Evolutionary conservation across 768 basidiomycete genomes (phyloP), one percentile per base, ranked within the genome.

Genomic region (Amanita phalloides): DNA sequence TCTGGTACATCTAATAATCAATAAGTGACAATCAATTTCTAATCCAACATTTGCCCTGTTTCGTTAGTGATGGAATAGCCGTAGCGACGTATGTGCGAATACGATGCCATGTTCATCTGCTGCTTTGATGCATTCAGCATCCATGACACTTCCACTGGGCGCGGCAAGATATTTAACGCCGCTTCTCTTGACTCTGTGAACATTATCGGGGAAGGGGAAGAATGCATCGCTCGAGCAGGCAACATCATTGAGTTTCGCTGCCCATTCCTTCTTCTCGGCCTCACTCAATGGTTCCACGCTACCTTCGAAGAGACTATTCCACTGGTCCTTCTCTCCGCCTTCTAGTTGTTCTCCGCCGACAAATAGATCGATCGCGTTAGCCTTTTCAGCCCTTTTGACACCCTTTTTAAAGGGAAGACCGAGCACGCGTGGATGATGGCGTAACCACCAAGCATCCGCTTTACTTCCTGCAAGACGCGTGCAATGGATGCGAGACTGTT

Each of bases 191-290:
- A 91, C 90, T 42, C 96, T 77, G 64, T 97, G 89, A 32, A 99
- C 95, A 60, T 98, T 99, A 63, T 99, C 96, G 10, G 95, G 79
- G 81, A 98, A 98, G 14, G 96, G 96, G 92, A 98, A 98, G 79
- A 99, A 99, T 47, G 95, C 96, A 58, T 99, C 96, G 55, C 90
- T 93, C 30, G 90, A 89, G 68, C 96, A 95, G 5, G 88, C 82
- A 47, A 98, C 95, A 20, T 81, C 88, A 54, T 85, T 83, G 52
- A 98, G 71, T 69, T 84, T 71, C 43, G 59, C 66, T 47, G 79
- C 80, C 79, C 92, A 94, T 48, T 78, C 77, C 61, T 73, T 78
- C 64, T 78, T 84, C 69, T 96, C 93, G 54, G 74, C 73, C 13
- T 71, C 75, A 13, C 69, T 79, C 56, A 99, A 69, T 14, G 83